phyloP scores from a whole-genome alignment of 2,329 filamentous ascomycete genomes.

The Trichophyton rubrum region DNA sequence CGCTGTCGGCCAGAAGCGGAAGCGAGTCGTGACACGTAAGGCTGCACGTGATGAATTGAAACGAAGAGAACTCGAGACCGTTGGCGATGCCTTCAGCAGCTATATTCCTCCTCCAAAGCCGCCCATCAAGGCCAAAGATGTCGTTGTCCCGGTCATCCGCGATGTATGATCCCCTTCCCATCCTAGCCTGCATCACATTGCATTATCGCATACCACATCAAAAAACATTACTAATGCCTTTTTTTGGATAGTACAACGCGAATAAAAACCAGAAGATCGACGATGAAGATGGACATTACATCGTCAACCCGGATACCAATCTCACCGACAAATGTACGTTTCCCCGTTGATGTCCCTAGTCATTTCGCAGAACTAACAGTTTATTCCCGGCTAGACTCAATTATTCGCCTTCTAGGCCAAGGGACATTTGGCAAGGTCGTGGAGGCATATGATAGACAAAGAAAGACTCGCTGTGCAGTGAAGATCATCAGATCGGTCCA shows the following conservation, averaged over 20 bases:
- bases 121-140: slow-evolving; percentile 77
- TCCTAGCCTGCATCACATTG: not conserved
- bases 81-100: slow-evolving; percentile 58
- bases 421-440: slow-evolving; percentile 98
- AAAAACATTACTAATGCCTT: too few species aligned
- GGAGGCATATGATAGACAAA: slow-evolving; percentile 69
- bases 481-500: slow-evolving; percentile 98
- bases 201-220: not conserved
- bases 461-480: slow-evolving; percentile 73
- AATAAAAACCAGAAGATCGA: slow-evolving; percentile 61
- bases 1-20: slow-evolving; percentile 73
- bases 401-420: slow-evolving; percentile 80
- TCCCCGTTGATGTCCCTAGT: not conserved
- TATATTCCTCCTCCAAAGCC: slow-evolving; percentile 83
- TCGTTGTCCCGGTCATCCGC: slow-evolving; percentile 48
- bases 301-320: slow-evolving; percentile 74
- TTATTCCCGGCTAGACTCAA: slow-evolving; percentile 51
- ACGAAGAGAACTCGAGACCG: slow-evolving; percentile 57
- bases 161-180: slow-evolving; percentile 39
- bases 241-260: slow-evolving; percentile 31
- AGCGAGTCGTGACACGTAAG: slow-evolving; percentile 62
- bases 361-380: slow-evolving; percentile 7
- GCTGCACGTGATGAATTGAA: slow-evolving; percentile 73
- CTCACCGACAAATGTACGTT: slow-evolving; percentile 80
- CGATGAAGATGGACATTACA: slow-evolving; percentile 94